phyloP scores from a whole-genome alignment of 257 asterid genomes.

The Petrea volubilis region DNA sequence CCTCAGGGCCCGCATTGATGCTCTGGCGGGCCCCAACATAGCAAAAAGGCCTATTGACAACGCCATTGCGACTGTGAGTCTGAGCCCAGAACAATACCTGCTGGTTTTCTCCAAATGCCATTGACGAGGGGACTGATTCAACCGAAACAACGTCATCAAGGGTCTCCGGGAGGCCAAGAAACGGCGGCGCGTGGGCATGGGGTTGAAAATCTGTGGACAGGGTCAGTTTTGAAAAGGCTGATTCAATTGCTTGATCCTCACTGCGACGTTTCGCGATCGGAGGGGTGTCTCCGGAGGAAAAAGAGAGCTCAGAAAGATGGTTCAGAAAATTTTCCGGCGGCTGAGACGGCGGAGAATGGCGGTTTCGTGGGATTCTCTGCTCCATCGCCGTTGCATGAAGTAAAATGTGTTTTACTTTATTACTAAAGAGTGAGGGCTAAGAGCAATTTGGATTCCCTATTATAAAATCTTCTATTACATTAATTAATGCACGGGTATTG shows the following conservation, averaged over 20 bases:
- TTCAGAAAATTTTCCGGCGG: slow-evolving; percentile 15
- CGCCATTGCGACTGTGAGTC: slow-evolving; percentile 20
- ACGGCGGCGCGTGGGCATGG: slow-evolving; percentile 29
- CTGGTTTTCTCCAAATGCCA: too few relatives aligned
- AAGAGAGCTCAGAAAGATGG: not conserved
- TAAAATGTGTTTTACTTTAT: too few relatives aligned
- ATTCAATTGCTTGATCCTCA: slow-evolving; percentile 35
- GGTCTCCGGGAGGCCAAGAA: not conserved
- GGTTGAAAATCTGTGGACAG: slow-evolving; percentile 31
- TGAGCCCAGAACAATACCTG: slow-evolving; percentile 27
- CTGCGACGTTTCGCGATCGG: not conserved
- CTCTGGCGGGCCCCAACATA: slow-evolving; percentile 48
- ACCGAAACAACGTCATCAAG: not conserved
- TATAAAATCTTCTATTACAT: too few relatives aligned
- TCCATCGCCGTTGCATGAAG: slow-evolving; percentile 59
- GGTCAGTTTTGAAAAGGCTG: slow-evolving; percentile 43
- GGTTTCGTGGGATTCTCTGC: slow-evolving; percentile 22
- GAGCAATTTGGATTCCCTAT: too few relatives aligned
- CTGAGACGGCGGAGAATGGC: slow-evolving; percentile 20
- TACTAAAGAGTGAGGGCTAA: too few relatives aligned
- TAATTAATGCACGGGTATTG: too few relatives aligned
- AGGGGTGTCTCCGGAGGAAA: slow-evolving; percentile 10
- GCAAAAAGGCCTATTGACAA: slow-evolving; percentile 28
- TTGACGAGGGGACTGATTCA: too few relatives aligned
- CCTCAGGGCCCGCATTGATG: slow-evolving; percentile 46